These are phyloP conservation scores for Pelargonium cotyledonis DNA, from an alignment of 441 rosid species.

Conservation along the genomic window DNA sequence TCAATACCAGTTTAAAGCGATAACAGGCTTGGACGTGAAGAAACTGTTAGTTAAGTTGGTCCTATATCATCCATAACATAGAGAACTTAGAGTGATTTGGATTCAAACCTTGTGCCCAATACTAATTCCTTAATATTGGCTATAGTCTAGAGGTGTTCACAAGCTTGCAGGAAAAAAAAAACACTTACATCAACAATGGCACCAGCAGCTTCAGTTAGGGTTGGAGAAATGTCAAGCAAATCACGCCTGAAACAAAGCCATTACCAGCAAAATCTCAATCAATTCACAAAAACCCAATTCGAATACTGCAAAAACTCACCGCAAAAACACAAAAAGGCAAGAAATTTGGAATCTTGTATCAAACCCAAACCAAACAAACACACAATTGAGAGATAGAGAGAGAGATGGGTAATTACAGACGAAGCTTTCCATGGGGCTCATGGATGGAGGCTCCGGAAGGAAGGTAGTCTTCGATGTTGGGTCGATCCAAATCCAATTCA, in stretches of 20 bases:
- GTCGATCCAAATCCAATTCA: conserved; percentile 81
- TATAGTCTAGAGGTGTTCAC: no score
- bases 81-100: no score
- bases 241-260: conserved; percentile 45
- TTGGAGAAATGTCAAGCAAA: conserved; percentile 78
- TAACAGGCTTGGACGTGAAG: no score
- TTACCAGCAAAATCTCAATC: not conserved
- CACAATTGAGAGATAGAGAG: not conserved
- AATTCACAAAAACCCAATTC: not conserved
- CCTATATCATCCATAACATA: no score
- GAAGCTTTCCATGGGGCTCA: conserved; percentile 72
- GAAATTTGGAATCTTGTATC: not conserved
- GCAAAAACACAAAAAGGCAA: not conserved
- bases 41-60: no score
- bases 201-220: conserved; percentile 93
- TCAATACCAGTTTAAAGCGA: no score
- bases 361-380: not conserved
- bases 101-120: no score
- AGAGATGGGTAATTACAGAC: conserved; percentile 41
- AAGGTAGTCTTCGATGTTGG: conserved; percentile 88
- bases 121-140: no score
- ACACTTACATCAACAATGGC: conserved; percentile 78
- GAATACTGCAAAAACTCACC: conserved; percentile 1
- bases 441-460: conserved; percentile 77
- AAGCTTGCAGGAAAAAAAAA: no score